Base-by-base conservation (phyloP, 306 rosid species). In the Medicago lupulina region DNA sequence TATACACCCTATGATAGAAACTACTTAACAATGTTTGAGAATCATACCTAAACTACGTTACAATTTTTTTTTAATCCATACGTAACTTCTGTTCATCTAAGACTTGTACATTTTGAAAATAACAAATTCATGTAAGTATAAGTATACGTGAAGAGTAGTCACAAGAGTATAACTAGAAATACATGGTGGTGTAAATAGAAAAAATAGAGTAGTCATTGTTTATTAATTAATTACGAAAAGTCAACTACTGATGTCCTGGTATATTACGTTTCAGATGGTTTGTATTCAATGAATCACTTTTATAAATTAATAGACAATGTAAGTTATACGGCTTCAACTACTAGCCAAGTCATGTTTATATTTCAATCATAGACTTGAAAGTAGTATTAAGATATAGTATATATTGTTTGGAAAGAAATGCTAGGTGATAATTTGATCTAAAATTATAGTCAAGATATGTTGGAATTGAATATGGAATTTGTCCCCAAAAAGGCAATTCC, bases 391-490 rank as follows among this genome's bases (percentile, higher is more conserved):
- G 9, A 38, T 36, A 71, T 51, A 51, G 58, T 25, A 25, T 25
- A 25, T 54, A 15, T 55, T 71, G 18, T 25, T 23, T 16, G 2
- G 54, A 71, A 55, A 74, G n/a, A 46, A 39, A 50, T 58, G 67
- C 13, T 4, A 34, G 47, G 18, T 36, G 18, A 44, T 65, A 71
- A 25, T 80, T 61, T 75, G 71, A 75, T 58, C 7, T 5, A n/a
- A n/a, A n/a, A n/a, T n/a, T n/a, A n/a, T n/a, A n/a, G n/a, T n/a
- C n/a, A n/a, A n/a, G 60, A 49, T 75, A 62, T 61, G 67, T 70
- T 54, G 47, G 58, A 58, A 64, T 39, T 59, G 17, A 6, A 44
- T 28, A 3, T 13, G 58, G 31, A 75, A 68, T 62, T 63, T 74
- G 47, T 19, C 61, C 25, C 64, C 64, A 38, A 23, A 82, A 57